Evolutionary conservation across 2,329 filamentous ascomycete species (phyloP).

Genomic region (Tricladium varicosporioides): DNA sequence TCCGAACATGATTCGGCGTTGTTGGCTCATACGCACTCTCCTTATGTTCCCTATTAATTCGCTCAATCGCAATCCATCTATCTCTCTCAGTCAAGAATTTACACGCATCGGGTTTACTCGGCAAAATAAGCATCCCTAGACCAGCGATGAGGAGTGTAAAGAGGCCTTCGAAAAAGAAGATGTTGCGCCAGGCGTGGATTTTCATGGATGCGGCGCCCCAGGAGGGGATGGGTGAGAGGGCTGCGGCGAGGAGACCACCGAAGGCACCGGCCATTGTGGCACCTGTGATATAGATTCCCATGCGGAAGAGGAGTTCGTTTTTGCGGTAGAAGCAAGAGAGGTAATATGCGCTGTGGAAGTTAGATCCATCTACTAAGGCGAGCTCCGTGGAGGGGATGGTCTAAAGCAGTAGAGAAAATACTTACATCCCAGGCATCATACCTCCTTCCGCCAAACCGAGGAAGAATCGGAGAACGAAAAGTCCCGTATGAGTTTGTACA

Average conservation of each 20-base stretch:
- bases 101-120: conserved; percentile 38
- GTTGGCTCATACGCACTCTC: conserved; percentile 40
- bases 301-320: conserved; percentile 76
- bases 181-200: conserved; percentile 77
- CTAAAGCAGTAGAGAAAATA: too few species aligned
- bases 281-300: conserved; percentile 82
- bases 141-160: conserved; percentile 41
- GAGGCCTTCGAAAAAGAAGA: conserved; percentile 52
- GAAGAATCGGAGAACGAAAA: conserved; percentile 46
- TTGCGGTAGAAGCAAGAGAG: conserved; percentile 61
- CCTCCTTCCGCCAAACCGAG: conserved; percentile 50
- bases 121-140: conserved; percentile 42
- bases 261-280: conserved; percentile 78
- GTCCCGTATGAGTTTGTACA: conserved; percentile 39
- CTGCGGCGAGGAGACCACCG: conserved; percentile 65
- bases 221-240: conserved; percentile 26
- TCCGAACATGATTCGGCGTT: conserved; percentile 39
- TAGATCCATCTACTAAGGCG: too few species aligned
- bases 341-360: conserved; percentile 41
- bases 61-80: conserved; percentile 40
- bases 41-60: conserved; percentile 40
- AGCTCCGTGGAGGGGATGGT: too few species aligned
- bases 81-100: conserved; percentile 42
- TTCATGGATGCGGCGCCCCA: conserved; percentile 43
- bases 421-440: conserved; percentile 40